These are phyloP conservation scores for Ramichloridium luteum DNA, from an alignment of 2,329 filamentous ascomycete species.

Conservation along the genomic window DNA sequence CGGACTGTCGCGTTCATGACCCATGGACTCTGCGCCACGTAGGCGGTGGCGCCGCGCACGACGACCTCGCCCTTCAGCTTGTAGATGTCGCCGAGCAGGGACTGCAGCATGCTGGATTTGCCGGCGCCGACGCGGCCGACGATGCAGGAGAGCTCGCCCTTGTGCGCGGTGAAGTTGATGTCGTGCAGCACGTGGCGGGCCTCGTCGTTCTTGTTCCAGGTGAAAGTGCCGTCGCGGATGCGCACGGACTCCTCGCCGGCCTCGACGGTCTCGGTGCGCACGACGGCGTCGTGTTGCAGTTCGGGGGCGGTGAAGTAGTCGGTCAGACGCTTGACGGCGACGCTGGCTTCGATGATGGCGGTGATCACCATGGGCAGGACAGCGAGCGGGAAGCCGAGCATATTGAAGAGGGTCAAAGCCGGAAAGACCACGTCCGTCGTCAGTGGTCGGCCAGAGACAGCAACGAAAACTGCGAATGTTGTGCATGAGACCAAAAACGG, in stretches of 20 bases:
- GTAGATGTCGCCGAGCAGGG: conserved; percentile 82
- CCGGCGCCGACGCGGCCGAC: conserved; percentile 90
- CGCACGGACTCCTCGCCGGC: conserved; percentile 74
- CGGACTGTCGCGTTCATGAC: conserved; percentile 96
- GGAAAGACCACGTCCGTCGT: conserved; percentile 95
- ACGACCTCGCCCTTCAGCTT: conserved; percentile 75
- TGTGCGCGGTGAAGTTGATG: conserved; percentile 78
- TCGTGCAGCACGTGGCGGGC: conserved; percentile 54
- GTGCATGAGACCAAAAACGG: conserved; percentile 96
- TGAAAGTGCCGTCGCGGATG: conserved; percentile 77
- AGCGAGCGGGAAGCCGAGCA: conserved; percentile 87
- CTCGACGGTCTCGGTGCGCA: conserved; percentile 55
- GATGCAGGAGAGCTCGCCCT: conserved; percentile 85
- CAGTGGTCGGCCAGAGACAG: conserved; percentile 67
- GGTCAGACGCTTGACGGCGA: conserved; percentile 77
- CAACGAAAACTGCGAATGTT: conserved; percentile 87
- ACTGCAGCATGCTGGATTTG: conserved; percentile 85
- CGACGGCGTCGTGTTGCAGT: conserved; percentile 72
- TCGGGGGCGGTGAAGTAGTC: conserved; percentile 80
- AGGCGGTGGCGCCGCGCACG: conserved; percentile 71
- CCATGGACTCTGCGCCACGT: conserved; percentile 88
- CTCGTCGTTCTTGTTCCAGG: conserved; percentile 77
- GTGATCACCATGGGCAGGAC: conserved; percentile 97
- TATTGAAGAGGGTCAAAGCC: conserved; percentile 82
- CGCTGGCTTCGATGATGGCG: conserved; percentile 87